Conservation (phyloP, 2,329 filamentous ascomycete genomes). For the Epichloe baconii region DNA sequence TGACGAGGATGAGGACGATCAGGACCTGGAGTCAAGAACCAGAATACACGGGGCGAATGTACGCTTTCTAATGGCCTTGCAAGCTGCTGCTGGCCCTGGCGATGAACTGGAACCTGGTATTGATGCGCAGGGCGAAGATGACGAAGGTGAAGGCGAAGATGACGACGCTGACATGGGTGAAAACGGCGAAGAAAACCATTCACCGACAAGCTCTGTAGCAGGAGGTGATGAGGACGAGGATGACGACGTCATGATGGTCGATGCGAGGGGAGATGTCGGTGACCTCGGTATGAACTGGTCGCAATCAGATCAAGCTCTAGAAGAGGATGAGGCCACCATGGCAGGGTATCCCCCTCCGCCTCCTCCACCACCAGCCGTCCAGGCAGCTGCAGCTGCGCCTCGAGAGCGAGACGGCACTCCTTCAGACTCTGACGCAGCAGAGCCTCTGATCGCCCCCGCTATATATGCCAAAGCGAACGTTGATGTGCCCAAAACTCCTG, state of each 20-base stretch:
- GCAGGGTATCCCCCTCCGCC: conserved; percentile 57
- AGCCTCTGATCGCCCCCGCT: conserved; percentile 48
- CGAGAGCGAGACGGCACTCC: conserved; percentile 51
- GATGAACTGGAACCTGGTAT: conserved; percentile 17
- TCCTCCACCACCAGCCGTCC: conserved; percentile 53
- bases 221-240: conserved; percentile 35
- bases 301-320: conserved; percentile 51
- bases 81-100: conserved; percentile 18
- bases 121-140: conserved; percentile 21
- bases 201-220: conserved; percentile 18
- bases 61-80: conserved; percentile 24
- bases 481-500: conserved; percentile 73
- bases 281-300: conserved; percentile 39
- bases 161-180: conserved; percentile 32
- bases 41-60: conserved; percentile 21
- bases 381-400: conserved; percentile 28
- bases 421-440: conserved; percentile 57
- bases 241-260: conserved; percentile 46
- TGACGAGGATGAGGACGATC: conserved; percentile 34
- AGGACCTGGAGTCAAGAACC: conserved; percentile 26
- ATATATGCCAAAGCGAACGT: conserved; percentile 52
- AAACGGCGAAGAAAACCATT: conserved; percentile 22
- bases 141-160: conserved; percentile 55
- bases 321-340: conserved; percentile 65
- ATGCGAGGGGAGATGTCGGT: conserved; percentile 31